Conservation (phyloP, 257 asterid genomes). For the Solanum pennellii region DNA sequence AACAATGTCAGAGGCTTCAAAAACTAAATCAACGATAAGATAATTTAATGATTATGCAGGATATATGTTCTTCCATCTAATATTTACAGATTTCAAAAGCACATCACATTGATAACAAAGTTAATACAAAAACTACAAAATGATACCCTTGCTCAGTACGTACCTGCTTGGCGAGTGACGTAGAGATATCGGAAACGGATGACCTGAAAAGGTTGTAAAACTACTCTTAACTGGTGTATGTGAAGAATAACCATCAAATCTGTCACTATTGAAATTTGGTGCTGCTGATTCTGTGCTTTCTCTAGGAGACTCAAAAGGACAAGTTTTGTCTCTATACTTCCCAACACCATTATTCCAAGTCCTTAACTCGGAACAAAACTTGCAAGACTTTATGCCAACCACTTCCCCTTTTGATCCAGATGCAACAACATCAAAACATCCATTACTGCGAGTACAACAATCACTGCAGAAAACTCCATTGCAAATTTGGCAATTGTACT, state of each 20-base stretch:
- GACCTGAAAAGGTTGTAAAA: slow-evolving; percentile 31
- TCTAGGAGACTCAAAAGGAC: slow-evolving; percentile 71
- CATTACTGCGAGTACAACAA: slow-evolving; percentile 38
- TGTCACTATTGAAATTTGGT: slow-evolving; percentile 68
- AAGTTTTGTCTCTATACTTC: slow-evolving; percentile 44
- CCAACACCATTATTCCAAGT: slow-evolving; percentile 23
- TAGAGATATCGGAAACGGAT: slow-evolving; percentile 30
- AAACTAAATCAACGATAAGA: not conserved
- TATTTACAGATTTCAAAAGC: not conserved
- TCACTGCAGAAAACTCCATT: slow-evolving; percentile 39
- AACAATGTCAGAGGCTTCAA: not conserved
- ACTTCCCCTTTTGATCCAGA: slow-evolving; percentile 9
- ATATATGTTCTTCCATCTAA: not conserved
- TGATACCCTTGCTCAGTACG: slow-evolving; percentile 11
- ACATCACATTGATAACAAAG: not conserved
- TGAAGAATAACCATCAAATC: slow-evolving; percentile 39
- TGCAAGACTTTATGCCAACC: slow-evolving; percentile 34
- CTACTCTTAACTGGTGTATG: slow-evolving; percentile 28
- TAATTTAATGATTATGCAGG: not conserved
- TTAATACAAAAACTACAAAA: not conserved
- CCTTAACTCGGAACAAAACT: slow-evolving; percentile 39
- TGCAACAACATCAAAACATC: slow-evolving; percentile 15
- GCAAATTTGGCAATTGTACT: slow-evolving; percentile 54
- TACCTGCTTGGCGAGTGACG: slow-evolving; percentile 66
- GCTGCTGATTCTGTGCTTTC: slow-evolving; percentile 62